These are phyloP conservation scores for Clathrus columnatus DNA, from an alignment of 768 basidiomycete genomes.

Conservation along the genomic window DNA sequence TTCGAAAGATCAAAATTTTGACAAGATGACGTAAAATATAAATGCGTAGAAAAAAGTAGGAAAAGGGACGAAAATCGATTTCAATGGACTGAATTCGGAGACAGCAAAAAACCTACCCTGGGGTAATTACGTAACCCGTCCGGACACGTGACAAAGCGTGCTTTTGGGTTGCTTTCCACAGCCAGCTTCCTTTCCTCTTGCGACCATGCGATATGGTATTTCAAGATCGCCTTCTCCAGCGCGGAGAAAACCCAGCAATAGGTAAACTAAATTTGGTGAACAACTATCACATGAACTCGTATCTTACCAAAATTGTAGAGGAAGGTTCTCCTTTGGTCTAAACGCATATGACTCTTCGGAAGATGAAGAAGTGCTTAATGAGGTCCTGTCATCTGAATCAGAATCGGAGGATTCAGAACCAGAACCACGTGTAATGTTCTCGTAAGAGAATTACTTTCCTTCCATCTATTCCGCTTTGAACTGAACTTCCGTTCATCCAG, in stretches of 20 bases:
- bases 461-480: background rate
- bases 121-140: background rate
- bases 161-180: background rate
- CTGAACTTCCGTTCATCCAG: background rate
- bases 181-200: background rate
- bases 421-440: constrained; percentile 26
- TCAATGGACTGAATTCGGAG: too few relatives aligned
- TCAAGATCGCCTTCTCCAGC: constrained; percentile 3
- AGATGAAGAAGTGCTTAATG: constrained; percentile 15
- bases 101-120: too few relatives aligned
- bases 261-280: background rate
- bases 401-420: constrained; percentile 36
- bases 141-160: background rate
- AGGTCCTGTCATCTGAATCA: constrained; percentile 25
- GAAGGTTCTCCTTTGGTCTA: background rate
- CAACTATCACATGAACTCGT: background rate
- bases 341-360: constrained; percentile 36
- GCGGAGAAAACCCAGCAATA: background rate
- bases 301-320: background rate
- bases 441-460: constrained; percentile 26
- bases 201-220: constrained; percentile 5
- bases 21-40: too few relatives aligned
- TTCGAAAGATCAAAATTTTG: too few relatives aligned
- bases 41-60: too few relatives aligned
- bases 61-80: too few relatives aligned